Evolutionary conservation across 2,329 filamentous ascomycete genomes (phyloP).

Genomic region (Plectosphaerella plurivora): DNA sequence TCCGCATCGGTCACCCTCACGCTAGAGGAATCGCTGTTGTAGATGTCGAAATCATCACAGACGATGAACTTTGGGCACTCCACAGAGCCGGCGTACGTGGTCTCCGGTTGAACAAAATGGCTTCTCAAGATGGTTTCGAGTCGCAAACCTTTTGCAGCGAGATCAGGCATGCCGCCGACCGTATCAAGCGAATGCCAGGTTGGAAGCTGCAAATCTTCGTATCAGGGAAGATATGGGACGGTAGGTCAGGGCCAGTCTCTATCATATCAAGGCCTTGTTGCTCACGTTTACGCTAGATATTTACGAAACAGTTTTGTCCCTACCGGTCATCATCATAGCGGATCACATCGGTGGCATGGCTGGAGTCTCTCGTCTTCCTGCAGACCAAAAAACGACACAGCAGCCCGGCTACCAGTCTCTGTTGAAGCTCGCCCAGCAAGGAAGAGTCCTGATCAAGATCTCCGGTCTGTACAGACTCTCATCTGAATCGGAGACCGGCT

Average conservation of each 20-base stretch:
- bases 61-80: background rate
- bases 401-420: slow-evolving; percentile 1
- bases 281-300: no score
- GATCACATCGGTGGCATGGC: slow-evolving; percentile 5
- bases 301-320: background rate
- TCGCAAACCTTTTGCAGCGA: background rate
- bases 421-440: background rate
- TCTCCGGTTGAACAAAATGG: background rate
- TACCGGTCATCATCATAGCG: slow-evolving; percentile 3
- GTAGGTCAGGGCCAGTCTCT: background rate
- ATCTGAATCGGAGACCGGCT: background rate
- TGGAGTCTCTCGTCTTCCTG: background rate
- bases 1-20: background rate
- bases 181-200: background rate
- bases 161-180: background rate
- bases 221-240: slow-evolving; percentile 1
- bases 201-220: slow-evolving; percentile 4
- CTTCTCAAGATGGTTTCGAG: background rate
- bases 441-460: slow-evolving; percentile 2
- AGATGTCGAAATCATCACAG: background rate
- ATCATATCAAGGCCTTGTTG: no score
- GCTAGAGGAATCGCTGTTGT: slow-evolving; percentile 2
- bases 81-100: background rate
- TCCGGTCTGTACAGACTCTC: slow-evolving; percentile 3
- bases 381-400: background rate